Percentiles rank a stretch among this genome's conserved stretches.
Evolutionary conservation across 2,329 filamentous ascomycete genomes (phyloP).

Genomic region (Beauveria asiatica): DNA sequence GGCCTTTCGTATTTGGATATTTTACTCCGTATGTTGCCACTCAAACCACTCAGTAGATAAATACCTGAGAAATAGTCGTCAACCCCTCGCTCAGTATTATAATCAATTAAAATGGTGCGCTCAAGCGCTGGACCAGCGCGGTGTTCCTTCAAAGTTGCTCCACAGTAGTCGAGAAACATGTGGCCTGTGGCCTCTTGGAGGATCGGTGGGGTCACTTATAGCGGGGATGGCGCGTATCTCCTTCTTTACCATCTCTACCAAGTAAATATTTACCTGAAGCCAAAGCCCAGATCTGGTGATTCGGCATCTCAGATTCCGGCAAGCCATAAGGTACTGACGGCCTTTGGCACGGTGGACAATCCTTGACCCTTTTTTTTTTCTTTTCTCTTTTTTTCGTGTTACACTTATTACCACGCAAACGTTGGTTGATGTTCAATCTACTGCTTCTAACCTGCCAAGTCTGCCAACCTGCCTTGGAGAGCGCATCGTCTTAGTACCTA

Average conservation of each 20-base stretch:
- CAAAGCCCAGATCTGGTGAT: not conserved
- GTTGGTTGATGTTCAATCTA: too few species aligned
- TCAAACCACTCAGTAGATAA: not conserved
- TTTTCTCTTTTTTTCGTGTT: too few species aligned
- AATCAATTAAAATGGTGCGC: not conserved
- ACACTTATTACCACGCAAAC: too few species aligned
- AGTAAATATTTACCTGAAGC: not conserved
- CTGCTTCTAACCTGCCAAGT: too few species aligned
- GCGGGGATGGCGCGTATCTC: not conserved
- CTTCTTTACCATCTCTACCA: not conserved
- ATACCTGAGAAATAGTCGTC: too few species aligned
- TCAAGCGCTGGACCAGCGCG: not conserved
- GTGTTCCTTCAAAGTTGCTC: not conserved
- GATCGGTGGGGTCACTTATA: not conserved
- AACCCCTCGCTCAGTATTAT: not conserved
- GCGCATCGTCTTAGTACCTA: too few species aligned
- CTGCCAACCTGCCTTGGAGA: too few species aligned
- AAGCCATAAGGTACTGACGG: not conserved
- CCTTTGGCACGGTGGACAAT: too few species aligned
- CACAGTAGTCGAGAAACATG: not conserved
- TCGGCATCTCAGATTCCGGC: not conserved
- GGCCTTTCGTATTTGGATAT: not conserved
- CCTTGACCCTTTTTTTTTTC: too few species aligned
- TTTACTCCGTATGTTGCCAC: not conserved
- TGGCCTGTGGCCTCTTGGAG: not conserved